Percentiles rank a stretch among this genome's conserved stretches.
Conservation (phyloP, 176 grass and related monocot genomes). For the Musa troglodytarum region DNA sequence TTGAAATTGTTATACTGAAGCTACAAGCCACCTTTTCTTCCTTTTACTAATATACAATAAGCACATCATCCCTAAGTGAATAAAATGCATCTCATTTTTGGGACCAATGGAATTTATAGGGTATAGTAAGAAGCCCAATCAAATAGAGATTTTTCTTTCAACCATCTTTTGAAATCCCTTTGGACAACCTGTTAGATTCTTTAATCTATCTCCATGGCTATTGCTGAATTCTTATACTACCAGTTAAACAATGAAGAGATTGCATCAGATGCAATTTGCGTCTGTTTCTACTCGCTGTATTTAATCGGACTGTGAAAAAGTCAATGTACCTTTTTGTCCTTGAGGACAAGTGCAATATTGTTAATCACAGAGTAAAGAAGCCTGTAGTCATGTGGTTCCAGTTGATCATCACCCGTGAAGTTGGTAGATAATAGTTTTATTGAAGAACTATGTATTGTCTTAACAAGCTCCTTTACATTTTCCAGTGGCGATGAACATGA, state of each 20-base stretch:
- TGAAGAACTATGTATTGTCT: constrained; percentile 3
- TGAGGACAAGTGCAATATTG: constrained; percentile 11
- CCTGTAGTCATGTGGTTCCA: constrained; percentile 8
- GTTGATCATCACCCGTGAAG: not conserved
- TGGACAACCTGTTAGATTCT: not conserved
- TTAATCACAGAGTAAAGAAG: constrained; percentile 7
- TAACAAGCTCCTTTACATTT: constrained; percentile 1
- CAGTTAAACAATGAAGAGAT: not conserved
- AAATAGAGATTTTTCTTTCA: too few species aligned
- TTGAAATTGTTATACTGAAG: not conserved
- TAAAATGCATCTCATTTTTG: not conserved
- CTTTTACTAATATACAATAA: not conserved
- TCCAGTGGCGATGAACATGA: not conserved
- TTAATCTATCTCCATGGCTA: not conserved
- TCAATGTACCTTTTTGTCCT: constrained; percentile 3
- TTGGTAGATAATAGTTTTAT: constrained; percentile 7
- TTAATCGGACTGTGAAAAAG: not conserved
- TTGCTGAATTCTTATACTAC: not conserved
- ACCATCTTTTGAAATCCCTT: too few species aligned
- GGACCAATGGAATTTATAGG: too few species aligned
- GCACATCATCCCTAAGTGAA: not conserved
- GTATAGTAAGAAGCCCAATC: too few species aligned
- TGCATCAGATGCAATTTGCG: not conserved
- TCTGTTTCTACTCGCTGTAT: not conserved
- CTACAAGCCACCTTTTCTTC: not conserved